These are phyloP conservation scores for Rusavskia elegans DNA, from an alignment of 495 filamentous ascomycete species.

Conservation along the genomic window DNA sequence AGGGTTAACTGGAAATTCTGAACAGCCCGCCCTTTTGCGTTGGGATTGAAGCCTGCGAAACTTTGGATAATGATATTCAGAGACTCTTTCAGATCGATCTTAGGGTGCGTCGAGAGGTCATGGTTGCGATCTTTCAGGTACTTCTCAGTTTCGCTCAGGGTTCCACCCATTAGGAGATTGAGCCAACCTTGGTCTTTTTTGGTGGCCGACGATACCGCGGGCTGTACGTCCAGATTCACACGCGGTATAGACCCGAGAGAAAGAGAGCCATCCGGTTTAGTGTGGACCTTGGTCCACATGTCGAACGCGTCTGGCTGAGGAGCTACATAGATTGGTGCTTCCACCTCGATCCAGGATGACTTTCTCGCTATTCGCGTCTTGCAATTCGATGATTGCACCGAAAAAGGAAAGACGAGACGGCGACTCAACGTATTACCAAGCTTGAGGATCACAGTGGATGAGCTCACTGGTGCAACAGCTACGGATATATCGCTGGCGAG, in stretches of 20 bases:
- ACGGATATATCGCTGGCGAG: background rate
- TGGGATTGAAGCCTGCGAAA: slow-evolving; percentile 24
- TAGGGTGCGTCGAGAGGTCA: slow-evolving; percentile 7
- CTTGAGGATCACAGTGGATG: background rate
- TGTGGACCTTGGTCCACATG: slow-evolving; percentile 19
- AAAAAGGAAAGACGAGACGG: slow-evolving; percentile 23
- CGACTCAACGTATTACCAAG: slow-evolving; percentile 12
- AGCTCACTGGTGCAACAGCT: background rate
- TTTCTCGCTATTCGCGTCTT: slow-evolving; percentile 29
- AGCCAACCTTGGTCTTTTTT: slow-evolving; percentile 20
- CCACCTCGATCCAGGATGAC: slow-evolving; percentile 29
- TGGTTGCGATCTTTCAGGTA: slow-evolving; percentile 12
- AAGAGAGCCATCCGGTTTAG: slow-evolving; percentile 4
- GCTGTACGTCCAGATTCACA: slow-evolving; percentile 29
- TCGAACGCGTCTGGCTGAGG: slow-evolving; percentile 7
- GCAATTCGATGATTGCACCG: slow-evolving; percentile 18
- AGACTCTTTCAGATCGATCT: slow-evolving; percentile 32
- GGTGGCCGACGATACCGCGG: slow-evolving; percentile 14
- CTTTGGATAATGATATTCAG: slow-evolving; percentile 29
- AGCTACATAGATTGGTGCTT: slow-evolving; percentile 19
- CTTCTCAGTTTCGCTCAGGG: slow-evolving; percentile 25
- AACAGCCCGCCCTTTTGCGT: background rate
- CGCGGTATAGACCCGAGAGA: slow-evolving; percentile 22
- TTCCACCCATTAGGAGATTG: slow-evolving; percentile 16
- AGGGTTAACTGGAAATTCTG: slow-evolving; percentile 1